Percentiles rank a stretch among this genome's conserved stretches.
These are phyloP conservation scores for Letharia lupina DNA, from an alignment of 495 filamentous ascomycete genomes.

Conservation along the genomic window DNA sequence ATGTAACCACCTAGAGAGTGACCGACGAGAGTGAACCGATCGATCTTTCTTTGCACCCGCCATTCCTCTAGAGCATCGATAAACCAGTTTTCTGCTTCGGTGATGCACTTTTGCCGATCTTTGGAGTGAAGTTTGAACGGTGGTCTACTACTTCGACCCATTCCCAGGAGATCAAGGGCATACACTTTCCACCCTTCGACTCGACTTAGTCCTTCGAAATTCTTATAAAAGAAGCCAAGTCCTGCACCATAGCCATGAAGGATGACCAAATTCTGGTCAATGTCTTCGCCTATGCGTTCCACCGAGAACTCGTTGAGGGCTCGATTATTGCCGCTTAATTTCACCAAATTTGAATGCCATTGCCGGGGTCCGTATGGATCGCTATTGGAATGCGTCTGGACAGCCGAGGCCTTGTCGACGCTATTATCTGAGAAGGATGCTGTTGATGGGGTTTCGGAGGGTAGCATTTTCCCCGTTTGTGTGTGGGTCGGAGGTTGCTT, in stretches of 20 bases:
- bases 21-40: conserved; percentile 85
- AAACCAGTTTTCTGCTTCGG: conserved; percentile 91
- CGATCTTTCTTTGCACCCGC: conserved; percentile 78
- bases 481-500: conserved; percentile 63
- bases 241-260: conserved; percentile 95
- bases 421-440: conserved; percentile 33
- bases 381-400: conserved; percentile 44
- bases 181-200: conserved; percentile 79
- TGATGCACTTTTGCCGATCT: conserved; percentile 69
- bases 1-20: conserved; percentile 94
- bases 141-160: conserved; percentile 83
- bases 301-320: conserved; percentile 89
- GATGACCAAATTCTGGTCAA: conserved; percentile 86
- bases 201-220: conserved; percentile 80
- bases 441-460: conserved; percentile 29
- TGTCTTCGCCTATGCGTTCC: conserved; percentile 68
- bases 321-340: conserved; percentile 75
- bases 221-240: conserved; percentile 94
- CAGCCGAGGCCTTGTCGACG: conserved; percentile 36
- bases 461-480: conserved; percentile 50
- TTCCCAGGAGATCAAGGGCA: conserved; percentile 85
- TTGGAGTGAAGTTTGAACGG: conserved; percentile 76
- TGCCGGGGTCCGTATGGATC: conserved; percentile 81
- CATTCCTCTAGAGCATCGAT: conserved; percentile 95
- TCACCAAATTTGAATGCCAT: conserved; percentile 80